Percentiles rank a stretch among this genome's conserved stretches.
Conservation (phyloP, 1,284 basidiomycete species). For the Xanthoconium separans region DNA sequence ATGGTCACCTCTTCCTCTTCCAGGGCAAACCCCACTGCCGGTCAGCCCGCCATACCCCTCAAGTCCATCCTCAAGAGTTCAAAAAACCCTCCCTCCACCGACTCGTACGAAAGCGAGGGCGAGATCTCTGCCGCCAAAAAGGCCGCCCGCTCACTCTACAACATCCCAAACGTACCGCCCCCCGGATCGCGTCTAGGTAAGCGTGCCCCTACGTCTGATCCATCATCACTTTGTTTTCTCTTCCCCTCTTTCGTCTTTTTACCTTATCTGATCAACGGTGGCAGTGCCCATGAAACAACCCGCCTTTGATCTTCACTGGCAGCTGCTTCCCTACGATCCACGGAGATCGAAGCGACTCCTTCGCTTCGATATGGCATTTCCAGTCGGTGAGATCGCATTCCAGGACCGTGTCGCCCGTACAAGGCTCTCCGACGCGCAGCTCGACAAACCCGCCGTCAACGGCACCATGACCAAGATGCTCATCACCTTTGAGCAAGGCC, state of each 20-base stretch:
- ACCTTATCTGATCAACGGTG: constrained; percentile 28
- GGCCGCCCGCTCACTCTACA: constrained; percentile 21
- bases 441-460: constrained; percentile 36
- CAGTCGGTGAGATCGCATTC: constrained; percentile 26
- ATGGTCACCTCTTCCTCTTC: constrained; percentile 15
- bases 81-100: constrained; percentile 12
- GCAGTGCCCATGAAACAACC: constrained; percentile 30
- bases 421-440: constrained; percentile 26
- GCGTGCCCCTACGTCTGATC: no score
- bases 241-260: constrained; percentile 3
- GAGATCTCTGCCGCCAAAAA: constrained; percentile 28
- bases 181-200: constrained; percentile 29
- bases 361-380: constrained; percentile 31
- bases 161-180: constrained; percentile 23
- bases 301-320: constrained; percentile 40
- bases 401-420: constrained; percentile 12
- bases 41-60: constrained; percentile 26
- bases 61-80: constrained; percentile 34
- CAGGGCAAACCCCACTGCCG: constrained; percentile 22
- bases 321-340: constrained; percentile 37
- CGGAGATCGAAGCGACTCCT: constrained; percentile 25
- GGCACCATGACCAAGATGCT: constrained; percentile 36
- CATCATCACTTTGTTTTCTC: neutral
- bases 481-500: constrained; percentile 31
- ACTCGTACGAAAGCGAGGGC: constrained; percentile 33